Conservation (phyloP, 208 protist genomes). For the Leishmania aethiopica region DNA sequence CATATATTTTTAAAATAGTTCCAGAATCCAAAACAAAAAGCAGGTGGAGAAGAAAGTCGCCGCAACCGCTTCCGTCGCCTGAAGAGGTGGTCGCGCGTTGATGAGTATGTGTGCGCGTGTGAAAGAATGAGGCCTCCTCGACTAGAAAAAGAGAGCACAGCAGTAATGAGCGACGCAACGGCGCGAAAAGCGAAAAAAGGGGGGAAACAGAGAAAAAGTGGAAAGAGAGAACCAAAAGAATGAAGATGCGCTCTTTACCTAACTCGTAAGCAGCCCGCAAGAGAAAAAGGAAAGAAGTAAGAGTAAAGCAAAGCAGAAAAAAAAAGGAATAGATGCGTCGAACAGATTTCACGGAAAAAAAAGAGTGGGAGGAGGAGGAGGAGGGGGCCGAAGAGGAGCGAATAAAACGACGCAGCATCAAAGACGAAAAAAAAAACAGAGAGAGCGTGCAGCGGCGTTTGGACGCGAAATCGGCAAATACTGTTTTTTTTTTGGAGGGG, state of each 20-base stretch:
- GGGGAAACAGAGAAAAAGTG: not conserved
- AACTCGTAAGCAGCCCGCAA: not conserved
- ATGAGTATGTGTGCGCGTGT: not conserved
- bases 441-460: not conserved
- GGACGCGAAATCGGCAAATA: not conserved
- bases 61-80: not conserved
- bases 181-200: not conserved
- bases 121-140: not conserved
- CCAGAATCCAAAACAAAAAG: not conserved
- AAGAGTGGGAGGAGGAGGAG: not conserved
- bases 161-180: not conserved
- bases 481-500: not conserved
- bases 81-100: not conserved
- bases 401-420: not conserved
- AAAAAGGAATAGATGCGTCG: not conserved
- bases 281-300: not conserved
- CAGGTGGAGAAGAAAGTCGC: not conserved
- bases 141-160: not conserved
- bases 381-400: not conserved
- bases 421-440: not conserved
- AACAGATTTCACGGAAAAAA: not conserved
- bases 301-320: not conserved
- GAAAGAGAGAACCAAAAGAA: not conserved
- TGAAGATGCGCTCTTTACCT: not conserved
- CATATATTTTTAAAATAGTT: not conserved